Base-by-base conservation (phyloP, 257 asterid species). In the Lavandula angustifolia region DNA sequence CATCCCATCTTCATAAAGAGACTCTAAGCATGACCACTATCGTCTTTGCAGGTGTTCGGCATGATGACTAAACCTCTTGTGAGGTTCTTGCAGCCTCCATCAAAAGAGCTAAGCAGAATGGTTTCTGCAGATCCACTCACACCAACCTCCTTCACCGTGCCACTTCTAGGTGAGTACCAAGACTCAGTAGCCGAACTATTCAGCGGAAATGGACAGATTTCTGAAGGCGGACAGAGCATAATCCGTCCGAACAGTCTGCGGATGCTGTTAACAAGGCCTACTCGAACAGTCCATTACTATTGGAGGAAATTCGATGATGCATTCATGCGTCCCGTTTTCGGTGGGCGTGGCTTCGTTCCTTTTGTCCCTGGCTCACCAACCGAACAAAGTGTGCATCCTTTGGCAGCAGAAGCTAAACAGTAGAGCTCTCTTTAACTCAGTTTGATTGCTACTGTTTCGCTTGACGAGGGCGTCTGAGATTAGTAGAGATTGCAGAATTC, bases 311-410 rank as follows among this genome's bases (percentile, higher is more conserved):
- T 94, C 40, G 99, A 94, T 4, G 52, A 94, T 4, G 85, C 88
- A 32, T 82, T 90, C 80, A 94, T 94, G 99, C 96, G 99, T 38
- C 99, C 99, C 0, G 88, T 86, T 60, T 94, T 94, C 17, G 99
- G 99, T 16, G 99, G 99, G 9, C 95, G 99, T 57, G 99, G 99
- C 7, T 94, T 94, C 16, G 97, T 85, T 6, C 97, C 96, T 0
- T 90, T 47, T 8, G 87, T 82, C 3, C 97, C 96, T 2, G 94
- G 92, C 46, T 90, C 99, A 5, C 99, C 99, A 0, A 94, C 82
- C 0, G 98, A 92, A 56, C 81, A 64, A 62, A 79, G 75, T 6
- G 61, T 42, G 54, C 76, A 3, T 31, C 71, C 55, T 67, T 79
- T 35, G 3, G 81, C 47, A 73, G 81, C 47, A 73, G 81, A 75